Evolutionary conservation across 2,329 filamentous ascomycete species (phyloP).

Genomic region (Colletotrichum simmondsii): DNA sequence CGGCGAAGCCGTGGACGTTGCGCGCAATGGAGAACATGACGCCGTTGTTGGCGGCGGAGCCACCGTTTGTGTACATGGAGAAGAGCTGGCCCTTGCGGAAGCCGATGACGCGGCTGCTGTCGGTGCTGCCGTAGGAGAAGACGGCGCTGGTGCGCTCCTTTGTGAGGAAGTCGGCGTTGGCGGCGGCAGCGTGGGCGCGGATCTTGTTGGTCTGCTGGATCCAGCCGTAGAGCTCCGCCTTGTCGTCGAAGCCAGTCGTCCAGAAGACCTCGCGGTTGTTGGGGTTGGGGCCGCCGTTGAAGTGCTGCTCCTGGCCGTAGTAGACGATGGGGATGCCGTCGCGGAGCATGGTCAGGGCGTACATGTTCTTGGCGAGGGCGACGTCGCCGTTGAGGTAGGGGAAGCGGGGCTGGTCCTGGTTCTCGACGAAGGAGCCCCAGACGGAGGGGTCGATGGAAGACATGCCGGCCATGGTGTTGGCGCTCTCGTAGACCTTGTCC

Average conservation of each 20-base stretch:
- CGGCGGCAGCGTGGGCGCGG: slow-evolving; percentile 42
- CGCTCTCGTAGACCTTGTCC: slow-evolving; percentile 41
- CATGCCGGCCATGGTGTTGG: slow-evolving; percentile 28
- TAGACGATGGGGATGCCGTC: slow-evolving; percentile 74
- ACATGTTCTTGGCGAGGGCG: slow-evolving; percentile 68
- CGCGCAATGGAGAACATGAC: slow-evolving; percentile 47
- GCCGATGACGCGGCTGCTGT: slow-evolving; percentile 31
- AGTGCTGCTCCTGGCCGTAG: slow-evolving; percentile 74
- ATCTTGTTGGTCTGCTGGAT: slow-evolving; percentile 61
- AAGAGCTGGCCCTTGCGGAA: slow-evolving; percentile 33
- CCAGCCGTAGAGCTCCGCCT: slow-evolving; percentile 58
- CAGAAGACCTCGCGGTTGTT: slow-evolving; percentile 68
- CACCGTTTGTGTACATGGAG: slow-evolving; percentile 52
- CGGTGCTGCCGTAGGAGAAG: slow-evolving; percentile 22
- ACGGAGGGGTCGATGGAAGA: slow-evolving; percentile 39
- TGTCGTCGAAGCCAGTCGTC: slow-evolving; percentile 57
- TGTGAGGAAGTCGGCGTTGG: slow-evolving; percentile 23
- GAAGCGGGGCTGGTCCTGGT: slow-evolving; percentile 66
- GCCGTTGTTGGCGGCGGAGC: slow-evolving; percentile 43
- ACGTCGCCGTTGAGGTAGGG: slow-evolving; percentile 62
- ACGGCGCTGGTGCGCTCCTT: slow-evolving; percentile 20
- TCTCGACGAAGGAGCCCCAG: slow-evolving; percentile 62
- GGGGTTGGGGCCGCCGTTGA: slow-evolving; percentile 55
- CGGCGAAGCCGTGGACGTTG: slow-evolving; percentile 48
- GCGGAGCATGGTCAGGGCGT: slow-evolving; percentile 68